Evolutionary conservation across 1,284 basidiomycete genomes (phyloP), one percentile per base, ranked within the genome.

Genomic region (Xanthoconium separans): DNA sequence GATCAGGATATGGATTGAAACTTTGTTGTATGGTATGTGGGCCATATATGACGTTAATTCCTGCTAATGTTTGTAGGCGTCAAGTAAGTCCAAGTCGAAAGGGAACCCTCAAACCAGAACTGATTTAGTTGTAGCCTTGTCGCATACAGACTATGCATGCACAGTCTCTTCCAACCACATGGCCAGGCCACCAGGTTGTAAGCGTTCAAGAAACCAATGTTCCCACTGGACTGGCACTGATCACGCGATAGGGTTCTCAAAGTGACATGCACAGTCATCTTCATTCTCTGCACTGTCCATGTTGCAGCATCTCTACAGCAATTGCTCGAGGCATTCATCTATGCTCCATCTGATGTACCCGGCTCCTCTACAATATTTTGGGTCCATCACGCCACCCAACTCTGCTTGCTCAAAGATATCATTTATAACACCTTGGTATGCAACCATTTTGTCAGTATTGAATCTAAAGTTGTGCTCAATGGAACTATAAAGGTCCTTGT

Each of bases 21-120:
- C 46, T 5, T 11, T 58, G 30, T 34, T 58, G 6, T 59, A 56
- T 16, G 57, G 49, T 59, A 36, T 44, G 24, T n/a, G n/a, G 24
- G 24, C 30, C 20, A 3, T 2, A 6, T 20, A 6, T 6, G 3
- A 24, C 24, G 6, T 24, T 24, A 6, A 16, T 33, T 50, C 4
- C 27, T n/a, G 29, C 11, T 50, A 12, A 50, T 34, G 12, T 31
- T 50, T 6, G 2, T 16, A 8, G 56, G 42, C 22, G 3, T 48
- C 42, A 55, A 48, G 50, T 51, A 39, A 27, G 43, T 29, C 5
- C 10, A 5, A 10, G 30, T 13, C 12, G n/a, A 1, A 27, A 37
- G 6, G 9, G n/a, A 6, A 11, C 16, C 16, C 9, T 18, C 22
- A 8, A 2, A 6, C 39, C 12, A 13, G 16, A n/a, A 20, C 2